Evolutionary conservation across 441 rosid genomes (phyloP).

Genomic region (Pelargonium australe): DNA sequence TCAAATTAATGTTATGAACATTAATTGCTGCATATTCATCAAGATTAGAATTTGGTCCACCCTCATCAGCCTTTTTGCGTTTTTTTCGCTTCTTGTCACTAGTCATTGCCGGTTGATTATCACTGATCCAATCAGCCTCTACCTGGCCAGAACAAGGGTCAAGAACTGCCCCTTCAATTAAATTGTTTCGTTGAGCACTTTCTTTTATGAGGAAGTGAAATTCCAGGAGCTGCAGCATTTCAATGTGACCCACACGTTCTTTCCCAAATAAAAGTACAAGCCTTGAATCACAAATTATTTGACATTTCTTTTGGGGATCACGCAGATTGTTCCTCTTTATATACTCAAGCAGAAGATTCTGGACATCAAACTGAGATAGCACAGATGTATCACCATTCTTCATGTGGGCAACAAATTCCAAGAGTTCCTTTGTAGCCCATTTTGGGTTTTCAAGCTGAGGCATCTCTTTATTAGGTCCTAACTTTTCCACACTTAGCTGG

Average conservation of each 20-base stretch:
- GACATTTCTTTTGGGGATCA: constrained; percentile 50
- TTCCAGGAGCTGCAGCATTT: constrained; percentile 89
- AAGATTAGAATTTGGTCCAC: constrained; percentile 35
- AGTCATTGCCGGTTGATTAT: constrained; percentile 23
- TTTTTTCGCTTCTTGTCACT: constrained; percentile 48
- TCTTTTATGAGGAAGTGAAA: constrained; percentile 57
- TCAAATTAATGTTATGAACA: constrained; percentile 70
- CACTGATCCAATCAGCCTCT: constrained; percentile 32
- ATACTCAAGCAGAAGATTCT: constrained; percentile 68
- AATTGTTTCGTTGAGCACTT: constrained; percentile 30
- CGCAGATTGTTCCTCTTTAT: constrained; percentile 61
- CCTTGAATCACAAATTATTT: constrained; percentile 63
- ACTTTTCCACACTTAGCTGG: constrained; percentile 21
- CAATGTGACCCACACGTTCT: constrained; percentile 59
- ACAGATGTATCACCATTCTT: constrained; percentile 59
- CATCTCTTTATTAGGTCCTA: constrained; percentile 27
- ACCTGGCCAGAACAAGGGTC: constrained; percentile 34
- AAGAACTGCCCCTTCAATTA: constrained; percentile 29
- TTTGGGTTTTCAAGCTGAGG: constrained; percentile 34
- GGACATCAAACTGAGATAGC: constrained; percentile 65
- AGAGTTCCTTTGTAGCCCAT: constrained; percentile 87
- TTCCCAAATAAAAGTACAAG: constrained; percentile 64
- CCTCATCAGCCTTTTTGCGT: constrained; percentile 49
- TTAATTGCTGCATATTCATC: constrained; percentile 85
- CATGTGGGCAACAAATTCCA: constrained; percentile 83